Evolutionary conservation across 306 rosid species (phyloP).

Genomic region (Ormosia semicastrata): DNA sequence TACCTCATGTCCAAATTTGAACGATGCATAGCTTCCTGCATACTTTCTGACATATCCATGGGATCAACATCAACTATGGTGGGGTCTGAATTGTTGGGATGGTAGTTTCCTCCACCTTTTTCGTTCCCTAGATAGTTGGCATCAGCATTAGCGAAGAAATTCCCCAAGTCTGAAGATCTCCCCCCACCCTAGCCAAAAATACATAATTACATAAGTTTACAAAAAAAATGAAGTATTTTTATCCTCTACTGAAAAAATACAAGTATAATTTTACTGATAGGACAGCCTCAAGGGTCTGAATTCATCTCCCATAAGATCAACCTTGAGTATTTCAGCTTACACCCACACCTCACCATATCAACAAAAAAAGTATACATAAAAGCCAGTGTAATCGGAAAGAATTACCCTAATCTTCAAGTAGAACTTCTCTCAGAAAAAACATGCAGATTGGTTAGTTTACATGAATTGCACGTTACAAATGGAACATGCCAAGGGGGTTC

Average conservation of each 20-base stretch:
- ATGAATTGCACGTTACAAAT: not conserved
- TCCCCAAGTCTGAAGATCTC: constrained; percentile 79
- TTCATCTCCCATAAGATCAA: constrained; percentile 16
- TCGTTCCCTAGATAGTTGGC: constrained; percentile 65
- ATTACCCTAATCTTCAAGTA: not conserved
- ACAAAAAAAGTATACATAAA: not conserved
- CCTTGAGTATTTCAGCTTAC: not conserved
- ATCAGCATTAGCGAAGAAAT: constrained; percentile 87
- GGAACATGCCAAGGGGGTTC: not conserved
- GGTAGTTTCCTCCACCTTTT: constrained; percentile 55
- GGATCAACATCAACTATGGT: constrained; percentile 63
- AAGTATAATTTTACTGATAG: not conserved
- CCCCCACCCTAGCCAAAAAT: constrained; percentile 69
- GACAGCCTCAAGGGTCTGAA: constrained; percentile 13
- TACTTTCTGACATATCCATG: constrained; percentile 95
- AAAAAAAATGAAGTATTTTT: not conserved
- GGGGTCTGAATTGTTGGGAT: constrained; percentile 38
- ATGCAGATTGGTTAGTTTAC: not conserved
- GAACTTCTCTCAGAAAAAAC: not conserved
- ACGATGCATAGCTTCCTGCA: constrained; percentile 99
- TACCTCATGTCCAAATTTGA: constrained; percentile 96
- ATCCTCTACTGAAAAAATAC: constrained; percentile 12
- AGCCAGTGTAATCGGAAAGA: not conserved
- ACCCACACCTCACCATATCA: constrained; percentile 16
- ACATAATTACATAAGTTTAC: constrained; percentile 22